Evolutionary conservation across 768 basidiomycete species (phyloP), one percentile per base, ranked within the genome.

Genomic region (Hypholoma fasciculare): DNA sequence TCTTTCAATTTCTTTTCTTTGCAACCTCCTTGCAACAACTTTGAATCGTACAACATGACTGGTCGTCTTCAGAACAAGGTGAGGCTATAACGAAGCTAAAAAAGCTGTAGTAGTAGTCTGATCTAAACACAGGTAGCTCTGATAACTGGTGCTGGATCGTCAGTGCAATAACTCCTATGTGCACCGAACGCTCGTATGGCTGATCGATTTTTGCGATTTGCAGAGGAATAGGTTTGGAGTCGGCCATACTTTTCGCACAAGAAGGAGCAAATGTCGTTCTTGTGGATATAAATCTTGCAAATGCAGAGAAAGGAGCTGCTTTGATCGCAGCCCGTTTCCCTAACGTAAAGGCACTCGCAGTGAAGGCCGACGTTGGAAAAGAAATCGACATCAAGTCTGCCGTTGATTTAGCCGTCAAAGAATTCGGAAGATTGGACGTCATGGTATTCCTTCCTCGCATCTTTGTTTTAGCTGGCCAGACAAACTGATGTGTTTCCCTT

Each of bases 181-280:
- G 17, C 39, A 16, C 58, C 59, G 48, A 49, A 61, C 60, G 6
- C 42, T 56, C 58, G 43, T 61, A 56, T 63, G 69, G 54, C 63
- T 59, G 49, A 61, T 60, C 55, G 20, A 62, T 56, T 51, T 62
- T 53, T 52, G 64, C 62, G 56, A 40, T 56, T 3, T 44, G 43
- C 72, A 98, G 96, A 56, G 97, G 97, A 0, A 97, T 99, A 71
- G 97, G 97, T 26, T 83, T 98, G 49, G 95, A 99, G 76, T 90
- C 95, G 0, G 87, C 94, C n/a, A 80, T 98, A 59, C 82, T 98
- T 47, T 99, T 99, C 71, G 96, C 96, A 1, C 82, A 85, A 61
- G 97, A 99, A 72, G 96, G 96, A 23, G 94, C 94, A n/a, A 84
- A 88, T 65, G 86, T 98, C 59, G 70, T 98, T 44, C 83, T 96